Conservation (phyloP, 2,329 filamentous ascomycete genomes). For the Xylariaceae sp. region DNA sequence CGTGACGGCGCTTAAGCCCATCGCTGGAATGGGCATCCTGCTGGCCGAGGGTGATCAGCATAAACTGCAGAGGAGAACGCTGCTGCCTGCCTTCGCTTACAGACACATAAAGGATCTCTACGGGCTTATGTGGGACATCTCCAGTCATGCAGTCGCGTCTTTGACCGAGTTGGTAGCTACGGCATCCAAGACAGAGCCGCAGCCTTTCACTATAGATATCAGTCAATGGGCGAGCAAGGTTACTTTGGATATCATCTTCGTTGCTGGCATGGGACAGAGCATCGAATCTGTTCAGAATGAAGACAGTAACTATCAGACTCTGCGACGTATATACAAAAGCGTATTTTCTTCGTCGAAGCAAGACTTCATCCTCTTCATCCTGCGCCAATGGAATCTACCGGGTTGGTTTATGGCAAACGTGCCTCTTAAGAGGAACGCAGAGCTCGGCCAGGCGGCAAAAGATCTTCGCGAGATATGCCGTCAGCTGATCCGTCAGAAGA, state of each 20-base stretch:
- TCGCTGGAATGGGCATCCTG: constrained; percentile 15
- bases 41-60: constrained; percentile 18
- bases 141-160: constrained; percentile 9
- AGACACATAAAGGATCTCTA: constrained; percentile 20
- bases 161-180: constrained; percentile 8
- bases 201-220: constrained; percentile 11
- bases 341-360: constrained; percentile 8
- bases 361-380: constrained; percentile 13
- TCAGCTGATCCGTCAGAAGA: constrained; percentile 18
- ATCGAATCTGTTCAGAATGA: constrained; percentile 15
- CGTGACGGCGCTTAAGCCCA: constrained; percentile 11
- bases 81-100: constrained; percentile 19
- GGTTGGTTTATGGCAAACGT: constrained; percentile 9
- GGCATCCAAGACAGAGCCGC: background rate
- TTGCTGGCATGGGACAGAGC: constrained; percentile 16
- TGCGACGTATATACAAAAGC: constrained; percentile 13
- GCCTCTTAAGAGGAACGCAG: constrained; percentile 13
- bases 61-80: constrained; percentile 17
- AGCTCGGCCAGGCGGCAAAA: constrained; percentile 8
- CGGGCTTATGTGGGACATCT: constrained; percentile 19
- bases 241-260: constrained; percentile 19
- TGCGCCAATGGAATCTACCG: constrained; percentile 15
- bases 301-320: constrained; percentile 12
- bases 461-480: constrained; percentile 16
- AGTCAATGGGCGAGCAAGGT: constrained; percentile 16